Evolutionary conservation across 2,329 filamentous ascomycete species (phyloP), one percentile per base, ranked within the genome.

Genomic region (Ceratocystis smalleyi): DNA sequence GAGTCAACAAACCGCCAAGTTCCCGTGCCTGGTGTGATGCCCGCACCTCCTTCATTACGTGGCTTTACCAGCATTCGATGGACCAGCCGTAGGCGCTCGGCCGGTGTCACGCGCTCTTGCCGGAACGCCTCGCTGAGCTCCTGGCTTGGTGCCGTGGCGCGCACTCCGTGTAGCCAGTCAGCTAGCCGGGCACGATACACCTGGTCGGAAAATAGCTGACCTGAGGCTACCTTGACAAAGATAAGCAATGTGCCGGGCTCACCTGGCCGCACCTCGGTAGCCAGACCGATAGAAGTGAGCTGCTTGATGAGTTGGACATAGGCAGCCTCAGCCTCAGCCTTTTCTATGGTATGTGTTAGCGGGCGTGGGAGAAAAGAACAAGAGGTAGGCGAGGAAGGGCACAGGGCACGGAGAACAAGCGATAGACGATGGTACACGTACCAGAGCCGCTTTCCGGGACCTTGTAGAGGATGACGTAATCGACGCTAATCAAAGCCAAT

Each of bases 111-210:
- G 1, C 91, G 88, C 69, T 95, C 87, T 17, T 82, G 77, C 66
- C 85, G 78, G 62, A 95, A 81, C 15, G 85, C 82, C 66, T 83
- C 78, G 59, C 81, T 76, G 19, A 89, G 83, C 69, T 95, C 85
- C 71, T 84, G 86, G 64, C 84, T 81, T 0, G 92, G 92, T 43
- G 90, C 85, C 22, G 83, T 82, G 61, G 88, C 81, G 68, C 90
- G 86, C 64, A 96, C 87, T 62, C 91, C 91, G 72, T 94, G 87
- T 43, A 97, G 83, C 90, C 91, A 99, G 75, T 97, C 94, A 72
- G 91, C 88, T 19, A 96, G 85, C 68, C 94, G 84, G 64, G 88
- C 89, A 68, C 90, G 84, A 74, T 96, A 95, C 61, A 96, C 82
- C 70, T 95, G 89, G 68, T 85, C 84, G 66, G 82, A 83, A 66